Evolutionary conservation across 139 green algal species (phyloP), one percentile per base, ranked within the genome.

Genomic region (Volvox reticuliferus): DNA sequence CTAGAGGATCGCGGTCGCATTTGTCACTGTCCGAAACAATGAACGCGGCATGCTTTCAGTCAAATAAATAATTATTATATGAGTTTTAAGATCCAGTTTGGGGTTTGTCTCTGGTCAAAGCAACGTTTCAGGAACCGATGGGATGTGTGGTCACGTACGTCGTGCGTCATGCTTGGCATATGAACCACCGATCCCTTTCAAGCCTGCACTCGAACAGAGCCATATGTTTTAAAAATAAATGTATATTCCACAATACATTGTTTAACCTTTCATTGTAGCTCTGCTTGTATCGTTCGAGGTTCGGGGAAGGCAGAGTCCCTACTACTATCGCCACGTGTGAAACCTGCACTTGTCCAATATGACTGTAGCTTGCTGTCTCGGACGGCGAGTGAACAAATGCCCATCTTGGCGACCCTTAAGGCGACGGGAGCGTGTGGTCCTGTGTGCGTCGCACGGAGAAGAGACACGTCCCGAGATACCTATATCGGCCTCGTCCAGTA

Each of bases 351-450:
- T 33, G 24, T 12, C 1, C 32, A 81, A 33, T 61, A 81, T 81
- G 75, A 19, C 75, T 61, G 17, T 35, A 24, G 75, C 50, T 81
- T 81, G 75, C 75, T 21, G 75, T 18, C 33, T 81, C 32, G 30
- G 9, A 21, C 19, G 75, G 13, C 75, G 32, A 24, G 21, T 81
- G 5, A 18, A 12, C 24, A 22, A 33, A n/a, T 81, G 75, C 75
- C 2, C 30, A 55, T 20, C 33, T 55, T 21, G 75, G 19, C 75
- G 13, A 55, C 12, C 75, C 21, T 26, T 67, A 35, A 35, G 78
- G 36, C 78, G 78, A 84, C 21, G 78, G 21, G 36, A 84, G 78
- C 36, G 78, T 84, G 35, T 84, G 78, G 78, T 84, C 35, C 78
- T 81, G 32, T 61, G 75, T 30, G 75, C 75, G 30, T 81, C 75